Percentiles rank a stretch among this genome's conserved stretches.
These are phyloP conservation scores for Agroathelia rolfsii DNA, from an alignment of 1,284 basidiomycete genomes.

Conservation along the genomic window DNA sequence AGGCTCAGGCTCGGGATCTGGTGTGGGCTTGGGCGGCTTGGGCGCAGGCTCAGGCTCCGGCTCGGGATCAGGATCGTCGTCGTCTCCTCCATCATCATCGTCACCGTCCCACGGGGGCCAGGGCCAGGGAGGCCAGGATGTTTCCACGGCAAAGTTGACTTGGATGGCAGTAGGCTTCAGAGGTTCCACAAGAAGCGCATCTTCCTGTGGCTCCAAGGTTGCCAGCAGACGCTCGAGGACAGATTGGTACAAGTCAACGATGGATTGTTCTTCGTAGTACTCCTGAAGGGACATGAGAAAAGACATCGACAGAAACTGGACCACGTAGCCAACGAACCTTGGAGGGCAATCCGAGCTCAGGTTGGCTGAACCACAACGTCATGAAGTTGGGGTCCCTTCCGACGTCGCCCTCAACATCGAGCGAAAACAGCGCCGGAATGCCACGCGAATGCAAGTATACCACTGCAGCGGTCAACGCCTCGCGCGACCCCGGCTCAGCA, in stretches of 20 bases:
- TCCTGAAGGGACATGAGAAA: constrained; percentile 36
- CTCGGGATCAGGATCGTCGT: too few relatives aligned
- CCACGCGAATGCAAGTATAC: constrained; percentile 82
- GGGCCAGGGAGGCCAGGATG: constrained; percentile 74
- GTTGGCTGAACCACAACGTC: constrained; percentile 81
- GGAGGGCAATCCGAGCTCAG: constrained; percentile 78
- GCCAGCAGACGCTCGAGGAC: constrained; percentile 64
- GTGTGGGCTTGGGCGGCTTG: constrained; percentile 20
- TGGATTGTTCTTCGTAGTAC: constrained; percentile 79
- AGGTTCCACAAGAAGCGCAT: constrained; percentile 14
- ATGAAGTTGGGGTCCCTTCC: constrained; percentile 85
- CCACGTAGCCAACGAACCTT: constrained; percentile 65
- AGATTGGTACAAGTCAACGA: constrained; percentile 61
- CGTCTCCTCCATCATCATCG: constrained; percentile 40
- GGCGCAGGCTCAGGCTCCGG: constrained; percentile 28
- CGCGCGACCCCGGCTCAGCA: constrained; percentile 14
- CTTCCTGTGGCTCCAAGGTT: constrained; percentile 46
- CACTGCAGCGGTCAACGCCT: constrained; percentile 68
- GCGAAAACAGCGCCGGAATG: constrained; percentile 69
- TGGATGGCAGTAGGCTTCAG: constrained; percentile 14
- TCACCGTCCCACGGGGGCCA: constrained; percentile 76
- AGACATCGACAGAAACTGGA: constrained; percentile 1
- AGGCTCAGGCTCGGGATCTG: constrained; percentile 26
- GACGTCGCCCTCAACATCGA: constrained; percentile 81
- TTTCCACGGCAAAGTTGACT: constrained; percentile 42